A percentile compares a stretch with the other conserved stretches of the same genome.
Conservation (phyloP, 2,329 filamentous ascomycete species). For the Graphilbum sp. region DNA sequence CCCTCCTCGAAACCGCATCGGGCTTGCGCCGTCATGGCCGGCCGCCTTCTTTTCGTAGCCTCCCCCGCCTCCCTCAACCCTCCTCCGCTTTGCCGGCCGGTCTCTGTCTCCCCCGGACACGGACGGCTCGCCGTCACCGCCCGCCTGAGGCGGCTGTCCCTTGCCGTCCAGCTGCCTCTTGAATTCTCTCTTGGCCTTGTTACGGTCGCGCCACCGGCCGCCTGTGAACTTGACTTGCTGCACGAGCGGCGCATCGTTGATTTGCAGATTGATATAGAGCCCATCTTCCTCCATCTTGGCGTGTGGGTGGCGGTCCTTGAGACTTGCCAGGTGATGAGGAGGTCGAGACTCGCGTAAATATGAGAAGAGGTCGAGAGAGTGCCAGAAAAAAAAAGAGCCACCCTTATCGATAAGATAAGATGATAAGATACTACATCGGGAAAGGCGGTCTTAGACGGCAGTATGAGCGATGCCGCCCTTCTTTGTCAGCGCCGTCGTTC, state of each 20-base stretch:
- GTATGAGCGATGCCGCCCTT: too few relatives aligned
- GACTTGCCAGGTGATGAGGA: too few relatives aligned
- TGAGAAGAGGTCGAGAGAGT: too few relatives aligned
- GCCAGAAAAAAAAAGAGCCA: too few relatives aligned
- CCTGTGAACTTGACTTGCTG: constrained; percentile 58
- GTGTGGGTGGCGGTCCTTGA: not conserved
- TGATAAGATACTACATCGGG: too few relatives aligned
- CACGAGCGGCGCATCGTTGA: constrained; percentile 50
- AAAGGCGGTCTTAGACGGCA: too few relatives aligned
- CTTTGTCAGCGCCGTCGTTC: too few relatives aligned
- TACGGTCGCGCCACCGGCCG: constrained; percentile 81
- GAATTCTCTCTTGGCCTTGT: constrained; percentile 55
- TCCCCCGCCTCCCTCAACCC: constrained; percentile 14
- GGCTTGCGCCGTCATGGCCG: not conserved
- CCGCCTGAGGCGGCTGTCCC: not conserved
- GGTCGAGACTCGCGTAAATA: too few relatives aligned
- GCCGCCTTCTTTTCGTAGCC: constrained; percentile 6
- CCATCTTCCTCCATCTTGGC: constrained; percentile 75
- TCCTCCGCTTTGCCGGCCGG: constrained; percentile 13
- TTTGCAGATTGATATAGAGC: constrained; percentile 82
- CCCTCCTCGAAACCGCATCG: constrained; percentile 7
- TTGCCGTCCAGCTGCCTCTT: constrained; percentile 17
- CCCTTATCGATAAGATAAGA: too few relatives aligned
- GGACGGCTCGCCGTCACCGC: not conserved
- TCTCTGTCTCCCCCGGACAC: constrained; percentile 1